phyloP scores from a whole-genome alignment of 2,329 filamentous ascomycete genomes.

The Amauroascus verrucosus region DNA sequence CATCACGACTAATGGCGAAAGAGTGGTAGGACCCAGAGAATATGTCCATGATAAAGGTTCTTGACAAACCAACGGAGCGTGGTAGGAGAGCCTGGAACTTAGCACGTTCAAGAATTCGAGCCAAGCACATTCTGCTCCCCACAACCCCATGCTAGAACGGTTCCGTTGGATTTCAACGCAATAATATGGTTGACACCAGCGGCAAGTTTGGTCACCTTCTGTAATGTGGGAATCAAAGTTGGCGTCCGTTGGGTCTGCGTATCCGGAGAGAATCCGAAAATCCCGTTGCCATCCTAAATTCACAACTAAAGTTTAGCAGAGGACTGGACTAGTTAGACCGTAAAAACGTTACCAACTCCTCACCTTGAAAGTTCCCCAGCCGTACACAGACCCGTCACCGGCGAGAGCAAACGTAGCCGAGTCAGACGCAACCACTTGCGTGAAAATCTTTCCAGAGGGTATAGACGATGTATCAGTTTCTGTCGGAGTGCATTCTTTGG shows the following conservation, averaged over 20 bases:
- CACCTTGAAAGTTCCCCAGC: constrained; percentile 53
- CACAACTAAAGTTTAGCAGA: not conserved
- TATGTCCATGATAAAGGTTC: constrained; percentile 50
- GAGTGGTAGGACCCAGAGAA: constrained; percentile 69
- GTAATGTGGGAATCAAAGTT: constrained; percentile 41
- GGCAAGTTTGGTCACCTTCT: constrained; percentile 44
- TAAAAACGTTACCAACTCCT: constrained; percentile 19
- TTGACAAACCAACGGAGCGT: constrained; percentile 47
- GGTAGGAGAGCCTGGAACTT: constrained; percentile 46
- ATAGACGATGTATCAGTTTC: constrained; percentile 41
- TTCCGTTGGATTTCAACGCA: constrained; percentile 48
- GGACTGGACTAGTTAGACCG: constrained; percentile 5
- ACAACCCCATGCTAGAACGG: constrained; percentile 54
- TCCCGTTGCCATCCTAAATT: constrained; percentile 50
- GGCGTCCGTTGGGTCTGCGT: constrained; percentile 35
- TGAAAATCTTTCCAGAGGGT: constrained; percentile 45
- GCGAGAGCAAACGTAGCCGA: constrained; percentile 51
- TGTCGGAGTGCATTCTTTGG: constrained; percentile 45
- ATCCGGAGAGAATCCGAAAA: constrained; percentile 44
- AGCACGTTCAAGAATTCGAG: constrained; percentile 48
- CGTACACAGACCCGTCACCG: constrained; percentile 50
- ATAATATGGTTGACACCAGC: constrained; percentile 49
- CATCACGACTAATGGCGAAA: constrained; percentile 60
- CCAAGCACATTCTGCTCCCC: constrained; percentile 61
- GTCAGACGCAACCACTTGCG: constrained; percentile 49